Conservation (phyloP, 2,329 filamentous ascomycete genomes). For the Ophiostoma sp. region DNA sequence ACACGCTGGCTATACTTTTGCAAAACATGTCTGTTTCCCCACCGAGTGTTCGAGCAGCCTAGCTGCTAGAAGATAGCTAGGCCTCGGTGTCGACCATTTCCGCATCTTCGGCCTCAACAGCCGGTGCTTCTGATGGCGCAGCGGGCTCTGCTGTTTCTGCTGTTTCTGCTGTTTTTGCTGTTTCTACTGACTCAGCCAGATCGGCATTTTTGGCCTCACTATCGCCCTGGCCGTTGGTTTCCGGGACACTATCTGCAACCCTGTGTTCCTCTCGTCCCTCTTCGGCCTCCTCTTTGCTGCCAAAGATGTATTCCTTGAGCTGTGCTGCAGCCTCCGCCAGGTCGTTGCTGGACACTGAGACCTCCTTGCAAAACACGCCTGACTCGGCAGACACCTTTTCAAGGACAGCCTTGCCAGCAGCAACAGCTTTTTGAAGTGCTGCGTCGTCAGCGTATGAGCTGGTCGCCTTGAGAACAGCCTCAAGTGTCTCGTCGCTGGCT, state of each 20-base stretch:
- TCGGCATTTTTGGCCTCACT: background rate
- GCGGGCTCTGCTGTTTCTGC: background rate
- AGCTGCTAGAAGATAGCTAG: background rate
- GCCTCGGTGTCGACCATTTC: conserved; percentile 21
- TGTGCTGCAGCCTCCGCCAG: conserved; percentile 43
- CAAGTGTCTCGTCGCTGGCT: conserved; percentile 37
- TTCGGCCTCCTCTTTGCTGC: conserved; percentile 23
- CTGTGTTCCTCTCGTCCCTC: background rate
- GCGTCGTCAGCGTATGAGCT: conserved; percentile 46
- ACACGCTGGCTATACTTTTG: background rate
- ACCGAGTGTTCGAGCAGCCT: background rate
- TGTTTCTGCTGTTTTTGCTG: background rate
- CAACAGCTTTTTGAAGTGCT: conserved; percentile 42
- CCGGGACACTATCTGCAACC: background rate
- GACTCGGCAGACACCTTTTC: conserved; percentile 43
- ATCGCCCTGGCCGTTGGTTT: background rate
- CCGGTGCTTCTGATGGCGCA: background rate
- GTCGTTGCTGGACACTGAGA: background rate
- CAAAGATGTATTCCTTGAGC: conserved; percentile 48
- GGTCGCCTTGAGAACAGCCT: conserved; percentile 40
- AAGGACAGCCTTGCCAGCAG: conserved; percentile 36
- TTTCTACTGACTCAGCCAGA: background rate
- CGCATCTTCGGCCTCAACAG: conserved; percentile 13
- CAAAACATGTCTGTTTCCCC: background rate
- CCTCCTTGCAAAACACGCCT: background rate